Percentiles rank a stretch among this genome's conserved stretches.
phyloP scores from a whole-genome alignment of 352 stramenopile species.

The Globisporangium cylindrosporum region DNA sequence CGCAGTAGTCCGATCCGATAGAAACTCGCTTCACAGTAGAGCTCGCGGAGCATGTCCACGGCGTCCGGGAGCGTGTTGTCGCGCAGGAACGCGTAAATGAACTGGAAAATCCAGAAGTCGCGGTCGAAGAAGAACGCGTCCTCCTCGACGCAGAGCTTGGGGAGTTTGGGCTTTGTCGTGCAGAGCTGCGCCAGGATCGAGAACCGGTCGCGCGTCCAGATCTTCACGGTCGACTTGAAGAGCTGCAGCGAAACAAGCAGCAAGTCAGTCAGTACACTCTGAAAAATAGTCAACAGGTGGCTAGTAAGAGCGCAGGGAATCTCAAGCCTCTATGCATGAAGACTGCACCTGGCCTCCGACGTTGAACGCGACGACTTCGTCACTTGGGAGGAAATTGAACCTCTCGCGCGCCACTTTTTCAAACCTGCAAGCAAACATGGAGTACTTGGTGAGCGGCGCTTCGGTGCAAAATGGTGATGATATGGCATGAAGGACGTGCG shows the following conservation, averaged over 20 bases:
- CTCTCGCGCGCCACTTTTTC: constrained; percentile 49
- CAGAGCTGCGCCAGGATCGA: constrained; percentile 81
- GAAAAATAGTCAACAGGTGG: background rate
- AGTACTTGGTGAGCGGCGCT: background rate
- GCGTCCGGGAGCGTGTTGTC: constrained; percentile 58
- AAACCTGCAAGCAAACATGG: constrained; percentile 35
- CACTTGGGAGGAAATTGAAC: constrained; percentile 49
- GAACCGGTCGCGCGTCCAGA: constrained; percentile 76
- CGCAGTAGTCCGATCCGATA: constrained; percentile 70
- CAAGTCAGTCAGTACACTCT: background rate
- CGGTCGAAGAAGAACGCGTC: constrained; percentile 75
- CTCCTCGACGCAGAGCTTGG: constrained; percentile 41
- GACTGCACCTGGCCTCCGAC: constrained; percentile 49
- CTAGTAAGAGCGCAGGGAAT: too few species aligned
- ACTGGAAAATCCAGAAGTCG: constrained; percentile 71
- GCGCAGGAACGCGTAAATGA: constrained; percentile 65
- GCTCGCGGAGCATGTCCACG: constrained; percentile 59
- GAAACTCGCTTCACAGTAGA: constrained; percentile 79
- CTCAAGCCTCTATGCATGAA: background rate
- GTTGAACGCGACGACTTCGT: constrained; percentile 67
- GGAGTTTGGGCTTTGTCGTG: constrained; percentile 56
- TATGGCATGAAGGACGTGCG: background rate
- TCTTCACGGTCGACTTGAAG: constrained; percentile 66
- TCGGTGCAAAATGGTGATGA: background rate
- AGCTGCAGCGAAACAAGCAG: constrained; percentile 25